Conservation (phyloP, 108 stramenopile species). For the Skeletonema grethae region DNA sequence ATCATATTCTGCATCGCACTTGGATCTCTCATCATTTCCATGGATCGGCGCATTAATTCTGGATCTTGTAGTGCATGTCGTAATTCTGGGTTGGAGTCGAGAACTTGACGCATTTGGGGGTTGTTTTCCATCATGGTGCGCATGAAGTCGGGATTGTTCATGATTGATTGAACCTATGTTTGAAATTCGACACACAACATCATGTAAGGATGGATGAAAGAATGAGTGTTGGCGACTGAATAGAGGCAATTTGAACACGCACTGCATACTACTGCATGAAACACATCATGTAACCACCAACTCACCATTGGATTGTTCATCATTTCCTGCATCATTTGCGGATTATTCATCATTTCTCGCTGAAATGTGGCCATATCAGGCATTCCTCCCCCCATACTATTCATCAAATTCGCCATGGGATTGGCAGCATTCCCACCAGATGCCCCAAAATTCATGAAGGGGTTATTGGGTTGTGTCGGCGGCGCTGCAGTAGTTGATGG, state of each 20-base stretch:
- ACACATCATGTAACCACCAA: too few relatives aligned
- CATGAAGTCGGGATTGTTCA: conserved; percentile 93
- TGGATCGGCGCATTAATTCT: conserved; percentile 80
- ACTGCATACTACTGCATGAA: too few relatives aligned
- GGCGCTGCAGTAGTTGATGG: conserved; percentile 11
- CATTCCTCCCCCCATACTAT: conserved; percentile 27
- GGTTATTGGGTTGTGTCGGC: conserved; percentile 23
- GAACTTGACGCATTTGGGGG: conserved; percentile 88
- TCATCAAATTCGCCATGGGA: conserved; percentile 43
- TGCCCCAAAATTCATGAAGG: conserved; percentile 28
- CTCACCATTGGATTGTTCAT: conserved; percentile 77
- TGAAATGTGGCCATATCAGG: conserved; percentile 28
- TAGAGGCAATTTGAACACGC: not conserved
- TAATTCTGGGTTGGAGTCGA: conserved; percentile 92
- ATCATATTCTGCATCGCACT: conserved; percentile 80
- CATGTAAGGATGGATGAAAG: not conserved
- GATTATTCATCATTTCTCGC: conserved; percentile 51
- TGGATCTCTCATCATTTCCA: conserved; percentile 96
- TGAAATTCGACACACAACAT: too few relatives aligned
- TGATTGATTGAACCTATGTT: conserved; percentile 58
- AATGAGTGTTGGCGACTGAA: not conserved
- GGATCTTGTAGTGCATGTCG: conserved; percentile 89
- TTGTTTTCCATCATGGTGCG: conserved; percentile 86
- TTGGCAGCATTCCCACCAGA: conserved; percentile 1
- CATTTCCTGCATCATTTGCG: conserved; percentile 72